Conservation (phyloP, 805 yeast species). For the Wickerhamomyces kurtzmanii region DNA sequence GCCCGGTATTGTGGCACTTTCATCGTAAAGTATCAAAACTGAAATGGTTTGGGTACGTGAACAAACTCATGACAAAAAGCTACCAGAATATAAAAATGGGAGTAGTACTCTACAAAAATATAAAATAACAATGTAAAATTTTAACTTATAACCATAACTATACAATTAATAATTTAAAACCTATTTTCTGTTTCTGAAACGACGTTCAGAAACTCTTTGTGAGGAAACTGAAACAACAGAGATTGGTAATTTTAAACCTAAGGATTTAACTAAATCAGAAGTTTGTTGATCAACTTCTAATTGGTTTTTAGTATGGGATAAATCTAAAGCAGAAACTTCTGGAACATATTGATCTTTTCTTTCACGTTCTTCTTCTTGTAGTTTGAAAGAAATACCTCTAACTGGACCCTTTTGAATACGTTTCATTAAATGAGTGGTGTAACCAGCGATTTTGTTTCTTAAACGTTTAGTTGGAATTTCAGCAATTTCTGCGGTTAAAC, state of each 20-base stretch:
- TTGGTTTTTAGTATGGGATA: conserved; percentile 91
- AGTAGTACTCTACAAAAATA: no score
- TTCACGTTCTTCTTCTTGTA: conserved; percentile 99
- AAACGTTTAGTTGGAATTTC: conserved; percentile 98
- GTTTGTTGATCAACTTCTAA: conserved; percentile 97
- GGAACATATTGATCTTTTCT: conserved; percentile 99
- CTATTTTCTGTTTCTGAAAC: conserved; percentile 87
- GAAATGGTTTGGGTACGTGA: no score
- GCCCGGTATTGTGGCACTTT: no score
- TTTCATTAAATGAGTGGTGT: conserved; percentile 99
- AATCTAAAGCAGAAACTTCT: conserved; percentile 99
- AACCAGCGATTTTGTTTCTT: conserved; percentile 99
- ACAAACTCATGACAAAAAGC: no score
- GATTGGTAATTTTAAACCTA: conserved; percentile 86
- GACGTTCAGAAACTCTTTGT: conserved; percentile 79
- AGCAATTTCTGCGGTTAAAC: conserved; percentile 97
- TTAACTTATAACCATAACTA: no score
- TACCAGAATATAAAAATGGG: no score
- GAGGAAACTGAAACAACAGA: conserved; percentile 81
- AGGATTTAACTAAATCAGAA: conserved; percentile 85
- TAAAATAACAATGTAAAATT: no score
- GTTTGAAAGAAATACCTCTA: conserved; percentile 99
- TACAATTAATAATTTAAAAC: conserved; percentile 11
- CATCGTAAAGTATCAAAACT: no score
- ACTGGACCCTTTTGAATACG: conserved; percentile 99